phyloP scores from a whole-genome alignment of 129 eudicot species.

The Pulicaria dysenterica region DNA sequence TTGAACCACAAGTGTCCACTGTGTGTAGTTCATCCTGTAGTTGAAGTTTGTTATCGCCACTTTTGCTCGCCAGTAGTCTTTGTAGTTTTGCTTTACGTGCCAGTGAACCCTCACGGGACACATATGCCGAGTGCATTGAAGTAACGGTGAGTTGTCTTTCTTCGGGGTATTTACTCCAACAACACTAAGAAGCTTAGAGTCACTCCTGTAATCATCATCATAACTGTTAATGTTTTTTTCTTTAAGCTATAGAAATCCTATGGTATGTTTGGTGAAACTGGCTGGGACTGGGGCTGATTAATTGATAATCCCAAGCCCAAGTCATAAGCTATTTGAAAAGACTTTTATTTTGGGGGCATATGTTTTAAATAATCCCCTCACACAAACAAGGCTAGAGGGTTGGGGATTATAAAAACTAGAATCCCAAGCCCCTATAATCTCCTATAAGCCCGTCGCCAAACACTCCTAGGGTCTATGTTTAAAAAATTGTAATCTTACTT shows the following conservation, averaged over 20 bases:
- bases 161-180: constrained; percentile 66
- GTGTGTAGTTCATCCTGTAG: constrained; percentile 68
- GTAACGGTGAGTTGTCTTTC: constrained; percentile 60
- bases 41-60: constrained; percentile 71
- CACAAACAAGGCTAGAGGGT: too few species aligned
- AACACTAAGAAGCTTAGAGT: constrained; percentile 54
- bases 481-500: constrained; percentile 41
- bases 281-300: too few species aligned
- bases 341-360: too few species aligned
- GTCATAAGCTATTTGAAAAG: too few species aligned
- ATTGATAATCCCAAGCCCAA: too few species aligned
- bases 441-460: too few species aligned
- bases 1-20: constrained; percentile 88
- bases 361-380: too few species aligned
- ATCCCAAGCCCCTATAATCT: too few species aligned
- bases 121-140: constrained; percentile 85
- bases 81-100: constrained; percentile 77
- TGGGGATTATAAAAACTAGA: too few species aligned
- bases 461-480: not conserved
- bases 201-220: constrained; percentile 47
- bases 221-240: constrained; percentile 5
- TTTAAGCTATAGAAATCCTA: not conserved
- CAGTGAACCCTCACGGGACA: constrained; percentile 80
- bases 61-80: constrained; percentile 80
- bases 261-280: too few species aligned